Evolutionary conservation across 306 rosid genomes (phyloP), one percentile per base, ranked within the genome.

Genomic region (Castanea sativa): DNA sequence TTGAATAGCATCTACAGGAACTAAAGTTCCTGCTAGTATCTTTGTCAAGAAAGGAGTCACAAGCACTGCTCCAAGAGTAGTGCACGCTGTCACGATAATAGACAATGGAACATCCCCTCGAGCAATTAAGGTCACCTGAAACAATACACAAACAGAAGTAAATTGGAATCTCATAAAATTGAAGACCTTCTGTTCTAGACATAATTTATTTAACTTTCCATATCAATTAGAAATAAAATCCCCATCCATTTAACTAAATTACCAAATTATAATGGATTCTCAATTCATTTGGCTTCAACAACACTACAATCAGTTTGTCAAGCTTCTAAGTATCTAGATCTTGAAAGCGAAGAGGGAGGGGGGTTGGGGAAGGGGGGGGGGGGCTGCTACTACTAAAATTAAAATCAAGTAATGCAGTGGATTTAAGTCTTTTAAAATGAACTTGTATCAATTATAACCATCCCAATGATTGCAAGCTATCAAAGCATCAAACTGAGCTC

Each of bases 71-170:
- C 83, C 86, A 43, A 86, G 70, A 61, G 89, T 86, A 35, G 89
- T 86, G 86, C 89, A 86, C 15, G 71, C 71, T 4, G 89, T 86
- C 89, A 86, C 63, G 14, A 86, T 85, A 76, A 86, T 80, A 76
- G 89, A 86, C 78, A 86, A 74, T 59, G 89, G 82, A 69, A 86
- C 89, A 71, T 83, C 89, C 55, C 89, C 89, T 79, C 45, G 80
- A 77, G 89, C 86, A 73, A 86, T 83, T 30, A 86, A 80, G 45
- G 89, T 83, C 55, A 83, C 89, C 89, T 86, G 89, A 83, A 86
- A 86, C 64, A 70, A 80, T 73, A 82, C 69, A 64, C 21, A 73
- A 78, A 69, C 57, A 58, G 55, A 63, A 23, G 56, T 33, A 69
- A 83, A 69, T 30, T 60, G 79, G 49, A 69, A 18, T 78, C 8